Conservation (phyloP, 1,284 basidiomycete genomes). For the Rhodotorula sp. region DNA sequence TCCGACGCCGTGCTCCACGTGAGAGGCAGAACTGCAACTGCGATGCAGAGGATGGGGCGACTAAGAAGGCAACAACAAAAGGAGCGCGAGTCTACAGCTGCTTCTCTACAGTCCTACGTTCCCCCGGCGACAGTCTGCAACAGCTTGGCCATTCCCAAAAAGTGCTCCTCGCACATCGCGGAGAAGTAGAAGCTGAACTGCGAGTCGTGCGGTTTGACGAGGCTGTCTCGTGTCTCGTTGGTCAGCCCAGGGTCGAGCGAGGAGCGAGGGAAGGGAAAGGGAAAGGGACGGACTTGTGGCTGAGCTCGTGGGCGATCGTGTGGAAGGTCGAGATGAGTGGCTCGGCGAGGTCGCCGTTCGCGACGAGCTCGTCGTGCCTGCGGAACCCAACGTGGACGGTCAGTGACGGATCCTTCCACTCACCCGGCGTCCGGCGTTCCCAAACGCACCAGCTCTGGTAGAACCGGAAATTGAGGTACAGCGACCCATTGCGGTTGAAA, state of each 20-base stretch:
- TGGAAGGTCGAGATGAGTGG: constrained; percentile 86
- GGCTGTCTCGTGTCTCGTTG: too few species aligned
- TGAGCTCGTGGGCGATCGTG: constrained; percentile 81
- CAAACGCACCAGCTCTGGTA: constrained; percentile 19
- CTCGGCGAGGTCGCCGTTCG: constrained; percentile 59
- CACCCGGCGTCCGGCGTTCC: too few species aligned
- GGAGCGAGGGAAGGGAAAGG: neutral
- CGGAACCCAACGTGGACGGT: constrained; percentile 57
- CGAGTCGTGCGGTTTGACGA: constrained; percentile 52
- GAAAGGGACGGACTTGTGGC: constrained; percentile 27
- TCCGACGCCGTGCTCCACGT: too few species aligned
- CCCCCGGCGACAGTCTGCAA: neutral
- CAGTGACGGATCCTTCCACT: constrained; percentile 47
- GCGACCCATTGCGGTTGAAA: constrained; percentile 84
- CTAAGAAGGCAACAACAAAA: too few species aligned
- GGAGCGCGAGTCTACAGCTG: too few species aligned
- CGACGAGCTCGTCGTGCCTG: constrained; percentile 70
- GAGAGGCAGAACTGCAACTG: too few species aligned
- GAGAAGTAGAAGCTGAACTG: constrained; percentile 90
- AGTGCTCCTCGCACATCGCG: constrained; percentile 72
- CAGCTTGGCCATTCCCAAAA: constrained; percentile 48
- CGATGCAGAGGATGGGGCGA: too few species aligned
- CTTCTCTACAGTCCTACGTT: too few species aligned
- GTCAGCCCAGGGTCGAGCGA: too few species aligned
- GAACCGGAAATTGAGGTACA: constrained; percentile 75